Base-by-base conservation (phyloP, 306 rosid genomes). In the Dryas alaskensis region DNA sequence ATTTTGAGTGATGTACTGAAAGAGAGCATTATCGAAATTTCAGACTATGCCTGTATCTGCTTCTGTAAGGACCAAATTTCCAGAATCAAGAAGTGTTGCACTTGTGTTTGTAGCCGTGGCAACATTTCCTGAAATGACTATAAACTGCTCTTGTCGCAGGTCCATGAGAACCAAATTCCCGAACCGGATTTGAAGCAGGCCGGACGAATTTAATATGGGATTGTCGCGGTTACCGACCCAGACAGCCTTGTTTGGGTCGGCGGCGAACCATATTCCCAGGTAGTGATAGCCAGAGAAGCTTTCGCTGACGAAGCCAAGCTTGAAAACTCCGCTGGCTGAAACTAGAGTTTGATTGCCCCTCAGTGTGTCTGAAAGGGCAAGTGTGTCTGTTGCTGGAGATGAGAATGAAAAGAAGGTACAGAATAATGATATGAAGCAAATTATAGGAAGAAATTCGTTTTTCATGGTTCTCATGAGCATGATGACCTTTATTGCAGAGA, bases 111-210 rank as follows among this genome's bases (percentile, higher is more conserved):
- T 8, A 17, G 11, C 7, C 4, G 52, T 8, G 44, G 70, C 51
- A 62, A 51, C 47, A n/a, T 0, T 17, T 31, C 4, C 62, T 49
- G 78, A 40, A 44, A 62, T 73, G 43, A 73, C 60, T 17, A 73
- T 17, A 73, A 62, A 16, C 11, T 14, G 51, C 13, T 37, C 40
- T 10, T 60, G 77, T 17, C 77, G 16, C 5, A 12, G 70, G 70
- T 73, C 77, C 0, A 39, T 37, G 62, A 73, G 77, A 51, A 73
- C 58, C 50, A 73, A 37, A 40, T 73, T 73, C 10, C 77, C 77
- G 0, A 51, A 53, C 50, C 49, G 11, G 27, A 19, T 19, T 19
- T 19, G 19, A 19, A 19, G 19, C 19, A 19, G 19, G 19, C 62
- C 52, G 12, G 70, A n/a, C 19, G 62, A 27, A 73, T 63, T 70